Evolutionary conservation across 176 grass and related monocot species (phyloP).

Genomic region (Phoenix roebelenii): DNA sequence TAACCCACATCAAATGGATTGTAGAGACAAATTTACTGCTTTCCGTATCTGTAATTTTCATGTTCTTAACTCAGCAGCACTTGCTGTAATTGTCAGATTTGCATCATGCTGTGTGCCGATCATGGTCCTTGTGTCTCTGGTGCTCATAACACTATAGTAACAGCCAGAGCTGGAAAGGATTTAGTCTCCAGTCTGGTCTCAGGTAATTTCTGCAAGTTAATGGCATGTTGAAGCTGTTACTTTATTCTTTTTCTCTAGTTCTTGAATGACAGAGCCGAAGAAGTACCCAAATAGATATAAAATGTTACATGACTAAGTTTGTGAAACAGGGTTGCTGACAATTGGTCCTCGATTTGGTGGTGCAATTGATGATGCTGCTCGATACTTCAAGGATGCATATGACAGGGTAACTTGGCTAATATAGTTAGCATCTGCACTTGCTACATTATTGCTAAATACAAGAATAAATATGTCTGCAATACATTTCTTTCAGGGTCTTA

Average conservation of each 20-base stretch:
- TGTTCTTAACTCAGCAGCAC: not conserved
- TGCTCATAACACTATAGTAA: conserved; percentile 13
- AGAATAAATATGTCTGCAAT: no score
- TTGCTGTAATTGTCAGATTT: conserved; percentile 5
- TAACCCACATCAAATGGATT: no score
- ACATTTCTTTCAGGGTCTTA: conserved; percentile 43
- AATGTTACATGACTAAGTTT: conserved; percentile 8
- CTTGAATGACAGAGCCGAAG: no score
- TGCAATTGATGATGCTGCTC: conserved; percentile 97
- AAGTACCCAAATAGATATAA: not conserved
- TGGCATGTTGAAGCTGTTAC: not conserved
- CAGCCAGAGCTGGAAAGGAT: conserved; percentile 19
- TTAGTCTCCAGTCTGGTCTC: conserved; percentile 15
- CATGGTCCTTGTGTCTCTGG: conserved; percentile 22
- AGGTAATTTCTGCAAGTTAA: not conserved
- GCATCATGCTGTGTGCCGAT: conserved; percentile 18
- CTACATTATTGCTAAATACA: not conserved
- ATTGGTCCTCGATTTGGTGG: conserved; percentile 97
- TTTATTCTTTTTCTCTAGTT: no score
- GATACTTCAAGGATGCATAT: conserved; percentile 98
- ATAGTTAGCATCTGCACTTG: conserved; percentile 3
- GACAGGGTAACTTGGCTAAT: conserved; percentile 48
- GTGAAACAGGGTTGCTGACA: conserved; percentile 65
- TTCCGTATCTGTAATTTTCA: no score
- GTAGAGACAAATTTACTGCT: no score